Percentiles rank a stretch among this genome's conserved stretches.
Evolutionary conservation across 495 filamentous ascomycete species (phyloP).

Genomic region (Chaetomidium leptoderma): DNA sequence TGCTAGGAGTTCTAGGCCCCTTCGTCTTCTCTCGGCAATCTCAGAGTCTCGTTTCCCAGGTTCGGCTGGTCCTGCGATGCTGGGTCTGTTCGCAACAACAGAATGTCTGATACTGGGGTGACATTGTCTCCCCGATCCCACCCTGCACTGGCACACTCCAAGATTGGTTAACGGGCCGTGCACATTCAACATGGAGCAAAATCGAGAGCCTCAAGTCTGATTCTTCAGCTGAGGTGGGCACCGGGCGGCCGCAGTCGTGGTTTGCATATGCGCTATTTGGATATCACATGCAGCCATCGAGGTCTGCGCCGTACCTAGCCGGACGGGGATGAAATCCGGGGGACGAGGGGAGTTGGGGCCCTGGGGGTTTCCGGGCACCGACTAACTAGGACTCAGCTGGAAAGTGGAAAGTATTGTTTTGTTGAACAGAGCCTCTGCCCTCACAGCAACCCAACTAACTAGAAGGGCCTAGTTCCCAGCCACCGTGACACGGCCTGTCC

Average conservation of each 20-base stretch:
- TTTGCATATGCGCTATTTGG: conserved; percentile 5
- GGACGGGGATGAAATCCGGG: neutral
- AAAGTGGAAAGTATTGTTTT: neutral
- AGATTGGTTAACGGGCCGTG: neutral
- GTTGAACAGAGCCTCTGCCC: conserved; percentile 12
- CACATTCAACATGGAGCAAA: neutral
- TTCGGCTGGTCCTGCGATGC: no score
- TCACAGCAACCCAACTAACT: neutral
- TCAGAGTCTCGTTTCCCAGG: neutral
- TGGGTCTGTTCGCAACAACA: neutral
- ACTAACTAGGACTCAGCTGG: no score
- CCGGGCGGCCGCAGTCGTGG: neutral
- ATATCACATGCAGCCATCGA: conserved; percentile 20
- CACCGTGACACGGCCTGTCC: neutral
- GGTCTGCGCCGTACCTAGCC: neutral
- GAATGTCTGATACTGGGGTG: conserved; percentile 1
- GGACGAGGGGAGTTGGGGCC: neutral
- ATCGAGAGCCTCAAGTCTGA: neutral
- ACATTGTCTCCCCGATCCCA: neutral
- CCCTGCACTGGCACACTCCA: conserved; percentile 13
- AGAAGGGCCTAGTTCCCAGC: neutral
- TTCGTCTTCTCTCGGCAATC: no score
- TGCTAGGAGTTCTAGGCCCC: neutral
- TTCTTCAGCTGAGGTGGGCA: conserved; percentile 6
- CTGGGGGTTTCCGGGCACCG: no score